Evolutionary conservation across 192 early-diverging fungal genomes (phyloP).

Genomic region (Lobosporangium transversale): DNA sequence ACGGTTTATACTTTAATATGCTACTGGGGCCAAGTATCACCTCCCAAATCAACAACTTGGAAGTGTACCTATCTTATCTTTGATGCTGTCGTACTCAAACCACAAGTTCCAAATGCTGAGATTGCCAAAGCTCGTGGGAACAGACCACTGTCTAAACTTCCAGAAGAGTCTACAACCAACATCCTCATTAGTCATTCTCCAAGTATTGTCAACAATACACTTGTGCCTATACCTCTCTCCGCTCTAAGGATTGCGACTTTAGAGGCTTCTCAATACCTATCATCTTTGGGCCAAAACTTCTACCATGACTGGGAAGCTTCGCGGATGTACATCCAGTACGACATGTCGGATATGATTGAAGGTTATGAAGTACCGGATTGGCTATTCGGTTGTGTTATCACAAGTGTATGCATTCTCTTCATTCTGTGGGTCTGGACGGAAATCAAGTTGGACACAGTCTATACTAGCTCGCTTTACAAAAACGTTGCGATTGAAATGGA

Average conservation of each 20-base stretch:
- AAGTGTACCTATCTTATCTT: too few species aligned
- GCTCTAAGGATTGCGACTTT: background rate
- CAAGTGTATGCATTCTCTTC: background rate
- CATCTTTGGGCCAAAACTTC: background rate
- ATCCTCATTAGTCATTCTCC: too few species aligned
- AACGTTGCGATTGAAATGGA: background rate
- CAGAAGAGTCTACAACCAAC: too few species aligned
- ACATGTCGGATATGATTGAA: background rate
- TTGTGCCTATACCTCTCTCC: background rate
- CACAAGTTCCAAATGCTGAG: too few species aligned
- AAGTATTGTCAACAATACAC: background rate
- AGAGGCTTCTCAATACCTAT: background rate
- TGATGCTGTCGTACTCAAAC: too few species aligned
- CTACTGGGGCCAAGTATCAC: too few species aligned
- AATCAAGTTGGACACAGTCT: background rate
- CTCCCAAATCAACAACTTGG: too few species aligned
- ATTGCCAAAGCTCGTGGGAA: too few species aligned
- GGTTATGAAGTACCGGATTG: background rate
- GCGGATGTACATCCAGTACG: background rate
- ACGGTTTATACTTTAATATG: too few species aligned
- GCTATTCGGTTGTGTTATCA: background rate
- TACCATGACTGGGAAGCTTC: background rate
- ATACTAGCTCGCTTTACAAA: background rate
- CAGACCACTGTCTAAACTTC: too few species aligned
- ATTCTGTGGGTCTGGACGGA: background rate